Conservation (phyloP, 495 filamentous ascomycete species). For the Penicillium coprophilum region DNA sequence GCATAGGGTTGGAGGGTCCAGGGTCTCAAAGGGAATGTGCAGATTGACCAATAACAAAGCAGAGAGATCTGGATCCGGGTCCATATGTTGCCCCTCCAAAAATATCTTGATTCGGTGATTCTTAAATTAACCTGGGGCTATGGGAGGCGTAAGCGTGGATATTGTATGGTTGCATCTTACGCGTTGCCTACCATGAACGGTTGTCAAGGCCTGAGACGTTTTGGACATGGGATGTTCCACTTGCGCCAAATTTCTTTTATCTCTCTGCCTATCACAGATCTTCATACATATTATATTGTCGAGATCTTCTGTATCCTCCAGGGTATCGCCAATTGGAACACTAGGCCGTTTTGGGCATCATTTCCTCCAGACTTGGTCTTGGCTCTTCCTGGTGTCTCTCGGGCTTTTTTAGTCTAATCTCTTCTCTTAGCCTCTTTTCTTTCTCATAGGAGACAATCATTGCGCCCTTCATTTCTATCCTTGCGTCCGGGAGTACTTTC, state of each 20-base stretch:
- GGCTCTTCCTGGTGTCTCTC: not conserved
- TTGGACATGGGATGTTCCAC: not conserved
- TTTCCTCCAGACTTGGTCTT: conserved; percentile 7
- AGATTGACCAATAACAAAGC: not conserved
- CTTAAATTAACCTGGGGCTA: conserved; percentile 6
- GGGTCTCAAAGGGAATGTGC: not conserved
- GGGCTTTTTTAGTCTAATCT: not conserved
- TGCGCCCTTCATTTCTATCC: conserved; percentile 3
- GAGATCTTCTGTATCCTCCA: not conserved
- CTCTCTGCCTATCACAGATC: conserved; percentile 7
- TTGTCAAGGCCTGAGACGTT: not conserved
- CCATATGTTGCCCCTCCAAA: not conserved
- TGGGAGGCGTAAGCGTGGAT: not conserved
- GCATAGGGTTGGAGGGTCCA: too few relatives aligned
- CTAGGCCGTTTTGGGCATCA: conserved; percentile 15
- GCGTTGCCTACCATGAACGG: not conserved
- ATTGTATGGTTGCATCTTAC: conserved; percentile 2
- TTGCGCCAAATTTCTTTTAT: not conserved
- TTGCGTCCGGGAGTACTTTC: conserved; percentile 10
- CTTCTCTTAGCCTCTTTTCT: not conserved
- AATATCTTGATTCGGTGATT: not conserved
- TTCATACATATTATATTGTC: not conserved
- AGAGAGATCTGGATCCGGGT: not conserved
- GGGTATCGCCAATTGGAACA: not conserved
- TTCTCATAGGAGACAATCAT: not conserved